Conservation (phyloP, 176 grass and related monocot species). For the Tuctoria greenei region DNA sequence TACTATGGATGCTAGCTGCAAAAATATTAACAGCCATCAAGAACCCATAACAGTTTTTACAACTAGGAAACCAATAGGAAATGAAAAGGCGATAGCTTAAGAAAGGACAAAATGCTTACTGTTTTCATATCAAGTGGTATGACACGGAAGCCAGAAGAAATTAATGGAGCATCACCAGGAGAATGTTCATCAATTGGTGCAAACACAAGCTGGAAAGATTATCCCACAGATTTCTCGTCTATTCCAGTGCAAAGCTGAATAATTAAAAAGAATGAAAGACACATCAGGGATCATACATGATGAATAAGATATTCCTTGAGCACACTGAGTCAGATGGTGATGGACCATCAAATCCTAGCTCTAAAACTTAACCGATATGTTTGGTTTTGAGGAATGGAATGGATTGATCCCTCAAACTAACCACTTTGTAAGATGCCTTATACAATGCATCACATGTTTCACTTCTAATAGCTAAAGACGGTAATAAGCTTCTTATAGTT, state of each 20-base stretch:
- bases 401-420: not conserved
- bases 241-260: slow-evolving; percentile 91
- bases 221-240: slow-evolving; percentile 91
- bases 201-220: slow-evolving; percentile 94
- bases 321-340: not conserved
- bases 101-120: slow-evolving; percentile 36
- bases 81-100: not conserved
- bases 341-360: not conserved
- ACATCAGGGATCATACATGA: slow-evolving; percentile 10
- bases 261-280: not conserved
- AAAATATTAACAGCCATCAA: not conserved
- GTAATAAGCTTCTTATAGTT: not conserved
- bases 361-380: not conserved
- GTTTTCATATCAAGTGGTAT: slow-evolving; percentile 93
- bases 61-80: not conserved
- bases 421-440: not conserved
- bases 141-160: slow-evolving; percentile 91
- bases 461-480: not conserved
- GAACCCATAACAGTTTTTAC: not conserved
- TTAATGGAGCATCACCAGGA: slow-evolving; percentile 77
- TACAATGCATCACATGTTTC: not conserved
- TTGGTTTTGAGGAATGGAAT: not conserved
- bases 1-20: not conserved
- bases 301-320: not conserved
- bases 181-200: slow-evolving; percentile 86